Evolutionary conservation across 768 basidiomycete species (phyloP), one percentile per base, ranked within the genome.

Genomic region (Mycena indigotica): DNA sequence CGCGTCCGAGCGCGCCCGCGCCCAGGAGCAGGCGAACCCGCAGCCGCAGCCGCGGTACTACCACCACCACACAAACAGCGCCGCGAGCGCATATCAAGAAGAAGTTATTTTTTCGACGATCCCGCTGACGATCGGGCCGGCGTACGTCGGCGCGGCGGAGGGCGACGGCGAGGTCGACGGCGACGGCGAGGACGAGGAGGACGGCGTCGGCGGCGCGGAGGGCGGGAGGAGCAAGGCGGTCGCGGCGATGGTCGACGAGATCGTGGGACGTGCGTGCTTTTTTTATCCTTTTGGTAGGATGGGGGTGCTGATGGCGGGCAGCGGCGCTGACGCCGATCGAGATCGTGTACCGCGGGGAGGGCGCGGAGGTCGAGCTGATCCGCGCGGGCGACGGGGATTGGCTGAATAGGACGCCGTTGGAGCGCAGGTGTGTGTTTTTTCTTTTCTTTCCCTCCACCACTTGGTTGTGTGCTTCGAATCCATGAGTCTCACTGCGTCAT

Each of bases 321-420:
- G 41, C 57, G 4, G 38, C 48, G 39, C 62, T 63, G n/a, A 60
- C 49, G 3, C 12, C 46, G 5, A 58, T 63, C 19, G 6, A 26
- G 8, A 63, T 63, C 48, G 19, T 8, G 15, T 63, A 58, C 58
- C 58, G 62, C 55, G 58, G 46, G 15, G 29, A 52, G 2, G 57
- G 52, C 41, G 28, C 19, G 15, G 41, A 44, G 49, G 62, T 63
- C 53, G 53, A 49, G 25, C 53, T 63, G 19, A 63, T 63, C 24
- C 55, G 62, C 24, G 62, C 62, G 39, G 62, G 62, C 19, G 62
- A 63, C 44, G 48, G 52, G 4, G 62, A 63, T 25, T 63, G 62
- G 62, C 52, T 53, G 61, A 52, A 55, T 51, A 25, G 57, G 52
- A 30, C 51, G 52, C 40, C 17, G 40, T 57, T 63, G 61, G 40